Evolutionary conservation across 768 basidiomycete genomes (phyloP), one percentile per base, ranked within the genome.

Genomic region (Tephrocybe sp.): DNA sequence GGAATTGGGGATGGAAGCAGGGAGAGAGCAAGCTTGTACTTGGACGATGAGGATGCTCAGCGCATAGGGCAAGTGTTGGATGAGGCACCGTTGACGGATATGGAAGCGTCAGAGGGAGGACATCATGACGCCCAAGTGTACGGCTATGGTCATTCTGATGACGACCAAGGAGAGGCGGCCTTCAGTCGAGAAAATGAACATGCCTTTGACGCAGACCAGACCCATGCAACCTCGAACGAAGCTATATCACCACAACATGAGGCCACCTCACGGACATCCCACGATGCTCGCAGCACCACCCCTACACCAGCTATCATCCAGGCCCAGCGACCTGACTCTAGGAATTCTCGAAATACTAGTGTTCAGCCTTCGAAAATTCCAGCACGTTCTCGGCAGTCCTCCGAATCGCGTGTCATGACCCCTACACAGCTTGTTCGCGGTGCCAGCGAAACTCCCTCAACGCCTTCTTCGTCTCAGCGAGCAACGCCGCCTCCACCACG

Each of bases 41-140:
- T 92, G 47, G 88, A 90, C 54, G 79, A 89, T 39, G 79, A 81
- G 23, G 69, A 68, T 24, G 72, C 71, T 23, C 64, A 64, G 21
- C 71, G 71, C 37, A 67, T 71, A 17, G 79, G 71, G 11, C 77
- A 77, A 60, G 88, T 93, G 30, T 62, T 90, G 52, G 89, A 93
- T 62, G 90, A 93, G 65, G 71, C 68, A 50, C 90, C 90, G 8
- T 72, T 81, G 42, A 90, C 88, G 8, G 91, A 92, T 68, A 63
- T 90, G 18, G 89, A 90, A 23, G 76, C 70, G 23, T 86, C 81
- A 20, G 65, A 58, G 42, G 62, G 68, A 38, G 68, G 67, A 1
- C 59, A 69, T 28, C 57, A 64, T 37, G 54, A 58, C 14, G 58
- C 46, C 32, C 58, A 44, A 48, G 59, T 54, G n/a, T 42, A 53